Percentiles rank a stretch among this genome's conserved stretches.
phyloP scores from a whole-genome alignment of 495 filamentous ascomycete species.

The Aspergillus baeticus region DNA sequence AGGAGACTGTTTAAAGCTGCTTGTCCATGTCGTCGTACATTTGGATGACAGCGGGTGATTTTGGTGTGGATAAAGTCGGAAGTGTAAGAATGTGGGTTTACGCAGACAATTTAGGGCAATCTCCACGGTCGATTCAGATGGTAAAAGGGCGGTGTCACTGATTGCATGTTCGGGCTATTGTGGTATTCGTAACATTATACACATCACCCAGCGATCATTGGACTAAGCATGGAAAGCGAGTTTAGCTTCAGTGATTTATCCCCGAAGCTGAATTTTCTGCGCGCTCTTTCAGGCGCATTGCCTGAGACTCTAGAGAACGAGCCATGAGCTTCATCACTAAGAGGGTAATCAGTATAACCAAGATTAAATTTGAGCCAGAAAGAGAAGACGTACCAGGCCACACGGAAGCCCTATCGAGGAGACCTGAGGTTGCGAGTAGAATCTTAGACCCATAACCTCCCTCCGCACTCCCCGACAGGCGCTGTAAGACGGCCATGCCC shows the following conservation, averaged over 20 bases:
- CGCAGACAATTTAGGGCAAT: no score
- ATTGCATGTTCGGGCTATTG: no score
- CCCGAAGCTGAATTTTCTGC: conserved; percentile 62
- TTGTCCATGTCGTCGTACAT: no score
- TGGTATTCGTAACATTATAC: neutral
- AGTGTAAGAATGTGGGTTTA: no score
- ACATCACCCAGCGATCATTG: no score
- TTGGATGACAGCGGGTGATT: no score
- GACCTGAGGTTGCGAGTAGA: conserved; percentile 79
- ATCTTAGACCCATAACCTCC: conserved; percentile 84
- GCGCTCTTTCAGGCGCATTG: conserved; percentile 72
- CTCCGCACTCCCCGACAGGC: conserved; percentile 58
- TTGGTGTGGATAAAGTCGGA: no score
- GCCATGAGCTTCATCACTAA: conserved; percentile 86
- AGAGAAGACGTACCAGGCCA: conserved; percentile 74
- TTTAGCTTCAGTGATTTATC: conserved; percentile 14
- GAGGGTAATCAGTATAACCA: conserved; percentile 26
- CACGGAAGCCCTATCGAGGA: conserved; percentile 85
- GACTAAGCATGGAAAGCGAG: neutral
- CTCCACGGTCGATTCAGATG: no score
- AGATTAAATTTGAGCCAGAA: neutral
- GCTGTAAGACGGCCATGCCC: conserved; percentile 49
- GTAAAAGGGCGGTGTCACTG: no score
- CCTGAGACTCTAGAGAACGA: conserved; percentile 80
- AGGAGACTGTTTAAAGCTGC: no score